Base-by-base conservation (phyloP, 352 stramenopile genomes). In the Globisporangium camurandrum region DNA sequence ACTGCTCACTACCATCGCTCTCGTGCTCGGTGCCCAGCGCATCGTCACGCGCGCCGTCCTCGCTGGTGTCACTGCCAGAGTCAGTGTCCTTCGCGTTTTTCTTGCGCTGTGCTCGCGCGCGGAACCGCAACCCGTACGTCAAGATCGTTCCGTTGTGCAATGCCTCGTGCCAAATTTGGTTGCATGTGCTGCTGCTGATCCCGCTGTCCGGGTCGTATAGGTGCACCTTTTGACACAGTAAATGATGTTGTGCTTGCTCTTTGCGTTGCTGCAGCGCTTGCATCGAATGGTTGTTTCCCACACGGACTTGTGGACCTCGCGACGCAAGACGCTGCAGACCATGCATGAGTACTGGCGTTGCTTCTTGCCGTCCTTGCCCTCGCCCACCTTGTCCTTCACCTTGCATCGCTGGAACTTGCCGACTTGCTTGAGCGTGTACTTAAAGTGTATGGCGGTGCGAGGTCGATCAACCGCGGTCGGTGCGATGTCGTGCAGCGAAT, bases 131-230 rank as follows among this genome's bases (percentile, higher is more conserved):
- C n/a, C n/a, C n/a, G n/a, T n/a, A n/a, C n/a, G n/a, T n/a, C n/a
- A n/a, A n/a, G n/a, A n/a, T 8, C 5, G 24, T 49, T 41, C 49
- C 17, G 38, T 48, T 45, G 24, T 46, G 50, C 42, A 40, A 56
- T 12, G 19, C 7, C 4, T 57, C 42, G 22, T 46, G 41, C 50
- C 40, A 46, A 8, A 39, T 45, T 11, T 34, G 30, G 30, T 11
- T 34, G 30, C 30, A 34, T 11, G 6, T 34, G 30, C 6, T 34
- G 30, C 6, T 12, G 30, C 6, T 34, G 30, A 34, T 11, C 11
- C 6, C 6, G 11, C 6, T 11, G 6, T 6, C 11, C 30, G 6
- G 30, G 30, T 34, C 6, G 30, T 34, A 11, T 11, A 12, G 30
- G 11, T 11, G 30, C 6, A 34, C 30, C 6, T 34, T 34, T 34